Percentiles rank a stretch among this genome's conserved stretches.
Evolutionary conservation across 2,329 filamentous ascomycete genomes (phyloP).

Genomic region (Westerdykella ornata): DNA sequence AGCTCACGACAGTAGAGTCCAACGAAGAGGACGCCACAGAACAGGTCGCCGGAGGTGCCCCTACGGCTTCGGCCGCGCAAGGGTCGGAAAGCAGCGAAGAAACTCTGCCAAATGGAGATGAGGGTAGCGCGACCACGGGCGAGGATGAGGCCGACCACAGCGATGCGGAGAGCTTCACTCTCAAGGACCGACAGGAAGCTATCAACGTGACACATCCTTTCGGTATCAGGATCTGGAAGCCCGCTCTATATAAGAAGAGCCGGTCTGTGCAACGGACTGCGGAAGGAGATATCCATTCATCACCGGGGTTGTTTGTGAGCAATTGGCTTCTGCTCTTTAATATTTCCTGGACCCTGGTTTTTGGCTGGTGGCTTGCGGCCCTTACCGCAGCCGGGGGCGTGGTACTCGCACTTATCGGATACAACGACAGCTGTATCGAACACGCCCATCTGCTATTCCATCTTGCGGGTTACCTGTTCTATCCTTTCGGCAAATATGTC

Average conservation of each 20-base stretch:
- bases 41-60: constrained; percentile 27
- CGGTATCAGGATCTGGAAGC: constrained; percentile 98
- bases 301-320: constrained; percentile 80
- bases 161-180: constrained; percentile 93
- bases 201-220: constrained; percentile 99
- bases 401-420: constrained; percentile 72
- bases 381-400: constrained; percentile 67
- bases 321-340: constrained; percentile 84
- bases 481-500: constrained; percentile 95
- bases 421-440: constrained; percentile 68
- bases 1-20: constrained; percentile 46
- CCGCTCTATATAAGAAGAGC: constrained; percentile 94
- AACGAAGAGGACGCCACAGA: constrained; percentile 40
- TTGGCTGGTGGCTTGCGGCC: constrained; percentile 92
- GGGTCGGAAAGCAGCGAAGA: constrained; percentile 35
- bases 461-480: constrained; percentile 79
- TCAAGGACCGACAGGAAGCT: constrained; percentile 92
- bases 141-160: constrained; percentile 65
- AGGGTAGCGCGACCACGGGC: constrained; percentile 43
- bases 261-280: constrained; percentile 94
- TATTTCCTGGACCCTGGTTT: constrained; percentile 78
- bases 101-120: constrained; percentile 34
- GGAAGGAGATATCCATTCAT: constrained; percentile 93
- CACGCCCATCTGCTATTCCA: constrained; percentile 84
- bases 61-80: constrained; percentile 20